A percentile compares a stretch with the other conserved stretches of the same genome.
Conservation (phyloP, 208 protist genomes). For the Blechomonas ayalai region DNA sequence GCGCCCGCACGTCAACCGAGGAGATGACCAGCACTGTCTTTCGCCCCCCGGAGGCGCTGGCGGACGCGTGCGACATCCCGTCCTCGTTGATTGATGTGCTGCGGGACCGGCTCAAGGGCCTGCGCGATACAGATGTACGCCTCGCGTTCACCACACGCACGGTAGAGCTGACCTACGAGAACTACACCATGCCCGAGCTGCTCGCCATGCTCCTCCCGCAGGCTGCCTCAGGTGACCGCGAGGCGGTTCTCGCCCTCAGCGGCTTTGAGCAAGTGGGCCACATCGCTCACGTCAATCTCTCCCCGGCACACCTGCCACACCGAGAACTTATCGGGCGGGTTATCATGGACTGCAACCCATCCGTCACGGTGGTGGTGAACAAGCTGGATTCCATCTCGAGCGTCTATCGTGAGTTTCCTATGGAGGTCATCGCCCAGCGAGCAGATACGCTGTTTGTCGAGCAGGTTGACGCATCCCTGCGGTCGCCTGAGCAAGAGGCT, state of each 20-base stretch:
- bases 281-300: conserved; percentile 97
- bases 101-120: conserved; percentile 4
- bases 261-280: conserved; percentile 92
- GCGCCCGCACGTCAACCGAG: too few relatives aligned
- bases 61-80: too few relatives aligned
- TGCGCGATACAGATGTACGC: not conserved
- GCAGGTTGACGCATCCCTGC: conserved; percentile 1
- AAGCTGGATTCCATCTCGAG: conserved; percentile 94
- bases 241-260: conserved; percentile 40
- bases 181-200: conserved; percentile 83
- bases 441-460: conserved; percentile 24
- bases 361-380: conserved; percentile 95
- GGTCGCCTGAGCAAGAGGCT: conserved; percentile 7
- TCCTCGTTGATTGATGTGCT: conserved; percentile 5
- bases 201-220: conserved; percentile 39
- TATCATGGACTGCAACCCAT: conserved; percentile 93
- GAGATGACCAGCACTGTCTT: too few relatives aligned
- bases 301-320: conserved; percentile 86
- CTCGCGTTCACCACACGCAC: conserved; percentile 22
- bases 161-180: conserved; percentile 48
- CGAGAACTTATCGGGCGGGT: conserved; percentile 91
- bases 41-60: too few relatives aligned
- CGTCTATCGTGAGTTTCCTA: conserved; percentile 95
- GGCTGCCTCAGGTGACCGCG: not conserved
- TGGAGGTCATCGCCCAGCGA: conserved; percentile 94